Conservation (phyloP, 192 early-diverging fungal genomes). For the Backusella tuberculispora region DNA sequence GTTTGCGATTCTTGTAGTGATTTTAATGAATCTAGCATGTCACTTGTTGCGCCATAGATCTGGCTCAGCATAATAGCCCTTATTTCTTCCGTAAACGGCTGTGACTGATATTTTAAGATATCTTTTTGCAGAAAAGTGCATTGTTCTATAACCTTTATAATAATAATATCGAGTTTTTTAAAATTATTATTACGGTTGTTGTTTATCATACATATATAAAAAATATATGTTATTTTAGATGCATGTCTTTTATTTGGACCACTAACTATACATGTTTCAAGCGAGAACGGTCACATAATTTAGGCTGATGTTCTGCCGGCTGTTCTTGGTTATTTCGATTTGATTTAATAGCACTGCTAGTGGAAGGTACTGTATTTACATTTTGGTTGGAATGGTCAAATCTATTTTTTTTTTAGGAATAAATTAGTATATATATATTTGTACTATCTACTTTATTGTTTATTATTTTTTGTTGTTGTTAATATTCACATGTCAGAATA, state of each 20-base stretch:
- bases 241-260: neutral
- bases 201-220: conserved; percentile 4
- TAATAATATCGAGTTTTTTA: too few species aligned
- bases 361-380: neutral
- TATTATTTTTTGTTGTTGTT: neutral
- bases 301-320: neutral
- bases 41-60: neutral
- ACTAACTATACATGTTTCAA: conserved; percentile 17
- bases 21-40: neutral
- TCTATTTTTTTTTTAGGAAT: neutral
- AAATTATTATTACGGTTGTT: neutral
- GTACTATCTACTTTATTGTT: too few species aligned
- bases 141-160: neutral
- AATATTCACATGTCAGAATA: neutral
- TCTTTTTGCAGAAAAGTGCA: neutral
- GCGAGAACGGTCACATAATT: neutral
- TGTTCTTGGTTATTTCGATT: neutral
- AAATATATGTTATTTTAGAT: conserved; percentile 3
- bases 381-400: neutral
- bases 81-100: neutral
- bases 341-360: neutral
- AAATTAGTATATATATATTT: too few species aligned
- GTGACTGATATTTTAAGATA: conserved; percentile 4
- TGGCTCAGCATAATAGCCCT: neutral
- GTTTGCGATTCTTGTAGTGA: neutral